Percentiles rank a stretch among this genome's conserved stretches.
phyloP scores from a whole-genome alignment of 352 stramenopile species.

The Peronospora farinosa region DNA sequence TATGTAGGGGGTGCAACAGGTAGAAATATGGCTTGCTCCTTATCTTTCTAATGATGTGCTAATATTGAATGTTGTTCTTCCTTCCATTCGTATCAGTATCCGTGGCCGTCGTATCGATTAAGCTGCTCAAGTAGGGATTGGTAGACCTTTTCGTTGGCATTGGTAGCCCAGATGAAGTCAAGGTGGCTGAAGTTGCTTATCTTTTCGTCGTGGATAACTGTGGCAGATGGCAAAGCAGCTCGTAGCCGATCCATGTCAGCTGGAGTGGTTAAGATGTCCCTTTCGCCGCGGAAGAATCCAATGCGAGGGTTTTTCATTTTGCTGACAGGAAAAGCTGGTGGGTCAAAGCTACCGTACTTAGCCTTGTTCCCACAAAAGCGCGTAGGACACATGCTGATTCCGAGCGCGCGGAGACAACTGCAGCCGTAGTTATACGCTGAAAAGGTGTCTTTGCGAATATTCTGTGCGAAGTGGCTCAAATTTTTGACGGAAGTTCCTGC shows the following conservation, averaged over 20 bases:
- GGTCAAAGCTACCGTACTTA: slow-evolving; percentile 38
- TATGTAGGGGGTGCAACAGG: too few species aligned
- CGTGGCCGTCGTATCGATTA: slow-evolving; percentile 27
- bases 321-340: slow-evolving; percentile 29
- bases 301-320: slow-evolving; percentile 37
- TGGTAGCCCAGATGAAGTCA: slow-evolving; percentile 44
- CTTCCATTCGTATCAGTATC: slow-evolving; percentile 14
- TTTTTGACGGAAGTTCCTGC: slow-evolving; percentile 54
- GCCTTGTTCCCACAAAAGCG: slow-evolving; percentile 43
- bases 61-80: too few species aligned
- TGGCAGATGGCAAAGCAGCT: slow-evolving; percentile 23
- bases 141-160: slow-evolving; percentile 40
- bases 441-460: slow-evolving; percentile 41
- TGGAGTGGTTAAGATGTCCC: slow-evolving; percentile 32
- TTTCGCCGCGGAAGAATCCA: slow-evolving; percentile 31
- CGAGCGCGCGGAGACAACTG: slow-evolving; percentile 23
- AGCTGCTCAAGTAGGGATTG: slow-evolving; percentile 37
- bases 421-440: slow-evolving; percentile 46
- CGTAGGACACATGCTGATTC: slow-evolving; percentile 29
- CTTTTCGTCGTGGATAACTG: slow-evolving; percentile 33
- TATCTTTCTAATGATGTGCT: too few species aligned
- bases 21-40: too few species aligned
- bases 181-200: slow-evolving; percentile 42
- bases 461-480: slow-evolving; percentile 43
- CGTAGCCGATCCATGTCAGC: slow-evolving; percentile 34